Percentiles rank a stretch among this genome's conserved stretches.
phyloP scores from a whole-genome alignment of 1,284 basidiomycete genomes.

The Ustilago sp. region DNA sequence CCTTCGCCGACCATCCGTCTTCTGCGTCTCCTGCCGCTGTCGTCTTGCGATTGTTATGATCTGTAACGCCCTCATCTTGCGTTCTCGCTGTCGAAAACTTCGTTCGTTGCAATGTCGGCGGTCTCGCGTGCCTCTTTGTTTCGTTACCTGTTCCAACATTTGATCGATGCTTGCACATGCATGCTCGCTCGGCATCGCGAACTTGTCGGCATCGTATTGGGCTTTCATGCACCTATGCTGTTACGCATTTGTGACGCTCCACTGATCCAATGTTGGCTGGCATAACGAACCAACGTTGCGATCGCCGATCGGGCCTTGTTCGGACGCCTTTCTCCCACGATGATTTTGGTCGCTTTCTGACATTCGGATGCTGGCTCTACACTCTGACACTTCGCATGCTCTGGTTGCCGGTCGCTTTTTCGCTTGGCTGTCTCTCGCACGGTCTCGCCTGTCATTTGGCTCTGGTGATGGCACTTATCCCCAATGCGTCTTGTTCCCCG shows the following conservation, averaged over 20 bases:
- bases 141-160: neutral
- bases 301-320: constrained; percentile 8
- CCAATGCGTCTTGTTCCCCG: constrained; percentile 1
- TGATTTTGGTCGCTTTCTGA: neutral
- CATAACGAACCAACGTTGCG: neutral
- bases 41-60: neutral
- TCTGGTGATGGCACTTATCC: constrained; percentile 8
- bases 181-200: neutral
- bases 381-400: neutral
- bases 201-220: neutral
- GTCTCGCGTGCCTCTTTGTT: neutral
- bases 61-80: neutral
- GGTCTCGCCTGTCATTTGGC: neutral
- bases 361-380: neutral
- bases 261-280: neutral
- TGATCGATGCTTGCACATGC: neutral
- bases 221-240: neutral
- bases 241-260: too few relatives aligned
- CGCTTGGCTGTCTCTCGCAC: neutral
- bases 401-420: neutral
- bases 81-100: neutral
- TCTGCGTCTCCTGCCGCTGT: neutral
- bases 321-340: neutral
- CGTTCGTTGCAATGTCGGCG: neutral
- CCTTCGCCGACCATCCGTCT: neutral